Percentiles rank a stretch among this genome's conserved stretches.
phyloP scores from a whole-genome alignment of 179 eudicot species.

The Beta macrorhiza region DNA sequence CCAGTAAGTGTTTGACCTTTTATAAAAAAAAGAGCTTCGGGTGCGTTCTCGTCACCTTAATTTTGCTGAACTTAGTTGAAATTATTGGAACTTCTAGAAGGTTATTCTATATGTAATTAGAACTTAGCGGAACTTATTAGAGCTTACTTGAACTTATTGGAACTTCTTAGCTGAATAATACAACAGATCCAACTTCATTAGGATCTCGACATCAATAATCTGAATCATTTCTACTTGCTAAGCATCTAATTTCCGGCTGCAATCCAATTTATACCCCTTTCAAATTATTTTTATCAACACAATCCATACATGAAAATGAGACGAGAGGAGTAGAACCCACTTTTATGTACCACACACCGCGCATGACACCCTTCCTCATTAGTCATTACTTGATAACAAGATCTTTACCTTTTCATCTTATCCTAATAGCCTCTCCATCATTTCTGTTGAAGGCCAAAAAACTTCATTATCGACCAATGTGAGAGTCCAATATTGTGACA shows the following conservation, averaged over 20 bases:
- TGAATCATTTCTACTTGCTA: not conserved
- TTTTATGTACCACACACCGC: not conserved
- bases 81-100: too few species aligned
- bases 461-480: not conserved
- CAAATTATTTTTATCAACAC: not conserved
- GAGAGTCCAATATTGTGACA: not conserved
- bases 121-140: too few species aligned
- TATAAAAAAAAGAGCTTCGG: too few species aligned
- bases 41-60: too few species aligned
- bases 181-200: not conserved
- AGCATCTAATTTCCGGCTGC: not conserved
- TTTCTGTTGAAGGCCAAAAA: not conserved
- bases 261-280: not conserved
- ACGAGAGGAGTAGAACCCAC: not conserved
- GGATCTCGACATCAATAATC: not conserved
- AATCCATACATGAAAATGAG: not conserved
- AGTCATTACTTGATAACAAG: not conserved
- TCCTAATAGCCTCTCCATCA: not conserved
- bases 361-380: not conserved
- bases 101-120: too few species aligned
- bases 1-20: too few species aligned
- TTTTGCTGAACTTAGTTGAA: too few species aligned
- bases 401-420: not conserved
- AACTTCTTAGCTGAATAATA: not conserved
- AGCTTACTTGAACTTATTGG: not conserved